These are phyloP conservation scores for Mycena haematopus DNA, from an alignment of 768 basidiomycete species.

Conservation along the genomic window DNA sequence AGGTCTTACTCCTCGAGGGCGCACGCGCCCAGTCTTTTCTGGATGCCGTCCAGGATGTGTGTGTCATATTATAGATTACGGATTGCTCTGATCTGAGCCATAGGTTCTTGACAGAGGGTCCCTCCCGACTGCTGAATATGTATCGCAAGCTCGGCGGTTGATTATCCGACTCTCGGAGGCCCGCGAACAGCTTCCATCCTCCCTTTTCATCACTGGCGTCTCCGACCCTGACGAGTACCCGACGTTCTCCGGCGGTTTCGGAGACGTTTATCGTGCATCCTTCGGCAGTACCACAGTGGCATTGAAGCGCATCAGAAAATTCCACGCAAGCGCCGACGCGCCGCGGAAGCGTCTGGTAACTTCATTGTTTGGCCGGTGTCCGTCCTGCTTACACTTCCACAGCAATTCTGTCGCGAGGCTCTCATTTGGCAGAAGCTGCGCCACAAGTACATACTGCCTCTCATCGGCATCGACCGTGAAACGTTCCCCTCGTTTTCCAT, in stretches of 20 bases:
- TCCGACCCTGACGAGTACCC: conserved; percentile 14
- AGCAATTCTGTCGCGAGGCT: background rate
- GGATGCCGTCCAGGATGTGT: conserved; percentile 1
- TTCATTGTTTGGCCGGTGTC: no score
- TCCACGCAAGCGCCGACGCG: background rate
- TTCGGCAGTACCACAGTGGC: conserved; percentile 1
- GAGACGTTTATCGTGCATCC: conserved; percentile 28
- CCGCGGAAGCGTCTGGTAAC: background rate
- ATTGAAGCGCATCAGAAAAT: conserved; percentile 2
- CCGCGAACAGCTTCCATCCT: conserved; percentile 25
- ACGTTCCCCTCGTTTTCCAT: conserved; percentile 35
- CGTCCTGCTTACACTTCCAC: background rate
- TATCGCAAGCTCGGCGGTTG: conserved; percentile 7
- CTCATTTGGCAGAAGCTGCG: background rate
- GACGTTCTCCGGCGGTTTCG: conserved; percentile 29
- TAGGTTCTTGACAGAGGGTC: conserved; percentile 8
- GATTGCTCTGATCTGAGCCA: background rate
- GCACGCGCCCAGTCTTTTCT: background rate
- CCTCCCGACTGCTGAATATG: background rate
- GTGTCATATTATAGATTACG: background rate
- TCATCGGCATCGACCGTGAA: background rate
- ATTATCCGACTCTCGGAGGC: conserved; percentile 24
- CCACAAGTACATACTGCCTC: background rate
- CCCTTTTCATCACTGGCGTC: conserved; percentile 25
- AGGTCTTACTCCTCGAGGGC: background rate